A percentile compares a stretch with the other conserved stretches of the same genome.
Conservation (phyloP, 345 rosid species). For the Rhizophora apiculata region DNA sequence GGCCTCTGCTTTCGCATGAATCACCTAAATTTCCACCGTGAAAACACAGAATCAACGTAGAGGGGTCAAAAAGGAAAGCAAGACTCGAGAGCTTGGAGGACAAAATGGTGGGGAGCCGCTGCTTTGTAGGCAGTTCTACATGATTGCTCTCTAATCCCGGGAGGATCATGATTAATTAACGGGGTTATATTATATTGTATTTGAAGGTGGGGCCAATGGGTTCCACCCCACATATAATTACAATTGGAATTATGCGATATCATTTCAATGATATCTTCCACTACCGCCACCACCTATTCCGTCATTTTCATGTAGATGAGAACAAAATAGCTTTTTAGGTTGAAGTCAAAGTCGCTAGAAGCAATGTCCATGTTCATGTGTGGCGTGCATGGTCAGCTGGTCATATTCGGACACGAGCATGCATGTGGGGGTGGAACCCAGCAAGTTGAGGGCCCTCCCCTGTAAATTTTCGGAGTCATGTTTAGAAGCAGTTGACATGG, state of each 20-base stretch:
- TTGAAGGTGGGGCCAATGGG: constrained; percentile 21
- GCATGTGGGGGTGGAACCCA: background rate
- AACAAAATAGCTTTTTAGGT: constrained; percentile 16
- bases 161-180: constrained; percentile 12
- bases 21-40: too few relatives aligned
- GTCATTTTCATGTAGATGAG: constrained; percentile 1
- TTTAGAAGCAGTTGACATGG: too few relatives aligned
- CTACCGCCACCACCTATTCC: constrained; percentile 17
- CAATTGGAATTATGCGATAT: constrained; percentile 18
- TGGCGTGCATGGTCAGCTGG: constrained; percentile 16
- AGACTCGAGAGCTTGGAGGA: too few relatives aligned
- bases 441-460: too few relatives aligned
- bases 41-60: too few relatives aligned
- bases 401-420: background rate
- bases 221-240: constrained; percentile 24
- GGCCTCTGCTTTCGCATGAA: too few relatives aligned
- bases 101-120: too few relatives aligned
- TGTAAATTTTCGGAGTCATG: background rate
- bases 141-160: background rate
- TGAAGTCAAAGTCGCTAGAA: constrained; percentile 19
- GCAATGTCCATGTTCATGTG: background rate
- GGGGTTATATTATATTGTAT: background rate
- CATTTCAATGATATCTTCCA: constrained; percentile 26
- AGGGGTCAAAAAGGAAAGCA: too few relatives aligned
- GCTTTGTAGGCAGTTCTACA: background rate